Conservation (phyloP, 73 alveolate genomes). For the Tetrahymena elliotti region DNA sequence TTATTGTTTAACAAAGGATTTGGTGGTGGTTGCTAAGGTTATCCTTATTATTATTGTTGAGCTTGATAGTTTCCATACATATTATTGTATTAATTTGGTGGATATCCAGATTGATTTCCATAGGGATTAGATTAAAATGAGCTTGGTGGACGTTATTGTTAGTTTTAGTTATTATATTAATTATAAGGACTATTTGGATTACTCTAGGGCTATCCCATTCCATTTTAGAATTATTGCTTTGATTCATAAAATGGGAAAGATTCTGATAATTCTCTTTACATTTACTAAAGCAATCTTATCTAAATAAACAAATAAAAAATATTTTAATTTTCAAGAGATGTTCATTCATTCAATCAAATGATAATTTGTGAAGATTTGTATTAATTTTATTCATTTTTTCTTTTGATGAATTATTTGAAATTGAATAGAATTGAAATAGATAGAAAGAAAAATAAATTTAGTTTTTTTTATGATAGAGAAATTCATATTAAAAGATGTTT, state of each 20-base stretch:
- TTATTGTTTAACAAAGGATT: not conserved
- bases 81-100: not conserved
- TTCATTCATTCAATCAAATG: no score
- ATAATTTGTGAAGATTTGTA: no score
- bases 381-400: no score
- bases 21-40: not conserved
- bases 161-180: not conserved
- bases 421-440: no score
- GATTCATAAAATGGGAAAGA: not conserved
- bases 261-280: not conserved
- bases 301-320: not conserved
- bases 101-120: not conserved
- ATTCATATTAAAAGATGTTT: no score
- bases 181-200: not conserved
- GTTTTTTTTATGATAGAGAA: no score
- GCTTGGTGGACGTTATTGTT: not conserved
- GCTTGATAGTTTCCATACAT: not conserved
- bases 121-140: not conserved
- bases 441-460: no score
- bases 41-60: no score
- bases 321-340: no score
- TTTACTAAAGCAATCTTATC: not conserved
- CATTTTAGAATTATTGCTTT: not conserved
- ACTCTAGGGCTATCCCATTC: not conserved
- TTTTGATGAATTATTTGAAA: no score